Evolutionary conservation across 2,329 filamentous ascomycete species (phyloP).

Genomic region (Geosmithia morbida): DNA sequence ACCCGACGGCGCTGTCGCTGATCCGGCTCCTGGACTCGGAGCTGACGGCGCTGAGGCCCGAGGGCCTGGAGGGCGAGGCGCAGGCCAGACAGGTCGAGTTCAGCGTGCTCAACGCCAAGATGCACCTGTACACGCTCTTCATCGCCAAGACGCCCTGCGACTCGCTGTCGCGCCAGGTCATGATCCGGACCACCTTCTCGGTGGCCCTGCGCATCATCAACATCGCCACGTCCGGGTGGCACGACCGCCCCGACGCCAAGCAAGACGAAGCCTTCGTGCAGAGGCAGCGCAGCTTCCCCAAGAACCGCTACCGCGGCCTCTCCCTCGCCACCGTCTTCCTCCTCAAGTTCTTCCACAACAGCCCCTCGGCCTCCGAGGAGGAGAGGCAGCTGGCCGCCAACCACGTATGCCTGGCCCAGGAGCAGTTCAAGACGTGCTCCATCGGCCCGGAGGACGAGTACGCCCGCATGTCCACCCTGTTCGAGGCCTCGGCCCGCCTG

Average conservation of each 20-base stretch:
- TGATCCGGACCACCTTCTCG: conserved; percentile 11
- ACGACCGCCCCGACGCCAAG: conserved; percentile 4
- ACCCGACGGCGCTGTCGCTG: conserved; percentile 11
- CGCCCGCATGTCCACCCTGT: conserved; percentile 8
- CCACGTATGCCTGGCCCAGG: conserved; percentile 11
- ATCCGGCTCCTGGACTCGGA: conserved; percentile 14
- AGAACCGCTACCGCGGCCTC: conserved; percentile 11
- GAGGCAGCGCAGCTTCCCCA: conserved; percentile 8
- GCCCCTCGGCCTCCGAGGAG: conserved; percentile 8
- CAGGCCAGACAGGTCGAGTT: conserved; percentile 10
- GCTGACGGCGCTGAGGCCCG: conserved; percentile 9
- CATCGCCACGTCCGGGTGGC: conserved; percentile 9
- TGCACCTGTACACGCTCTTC: conserved; percentile 13
- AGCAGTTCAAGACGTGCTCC: conserved; percentile 11
- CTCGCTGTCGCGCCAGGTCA: conserved; percentile 9
- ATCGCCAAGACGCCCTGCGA: conserved; percentile 8
- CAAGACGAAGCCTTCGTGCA: conserved; percentile 5
- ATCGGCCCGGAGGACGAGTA: conserved; percentile 9
- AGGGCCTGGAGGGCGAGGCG: conserved; percentile 7
- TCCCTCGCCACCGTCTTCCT: conserved; percentile 16
- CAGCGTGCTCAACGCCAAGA: conserved; percentile 10
- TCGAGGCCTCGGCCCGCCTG: conserved; percentile 12
- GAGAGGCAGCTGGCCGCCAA: conserved; percentile 13
- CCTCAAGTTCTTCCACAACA: conserved; percentile 13
- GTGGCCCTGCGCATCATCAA: conserved; percentile 12